Percentiles rank a stretch among this genome's conserved stretches.
phyloP scores from a whole-genome alignment of 2,329 filamentous ascomycete species.

The Tympanopsis confertula region DNA sequence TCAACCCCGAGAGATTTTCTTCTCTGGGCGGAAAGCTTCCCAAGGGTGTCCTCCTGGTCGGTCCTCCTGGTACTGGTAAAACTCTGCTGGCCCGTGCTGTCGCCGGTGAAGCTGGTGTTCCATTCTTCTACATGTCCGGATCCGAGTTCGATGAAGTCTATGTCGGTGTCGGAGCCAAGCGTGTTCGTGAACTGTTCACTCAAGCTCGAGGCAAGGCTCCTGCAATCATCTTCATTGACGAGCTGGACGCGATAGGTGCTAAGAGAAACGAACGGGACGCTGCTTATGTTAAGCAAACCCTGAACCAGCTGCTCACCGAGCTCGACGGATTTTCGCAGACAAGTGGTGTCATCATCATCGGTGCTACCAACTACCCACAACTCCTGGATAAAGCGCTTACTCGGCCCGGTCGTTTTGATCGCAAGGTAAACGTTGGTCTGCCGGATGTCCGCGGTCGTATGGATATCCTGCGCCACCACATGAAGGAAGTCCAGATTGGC shows the following conservation, averaged over 20 bases:
- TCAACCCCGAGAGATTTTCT: conserved; percentile 85
- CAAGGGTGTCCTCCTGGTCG: conserved; percentile 89
- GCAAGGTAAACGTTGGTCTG: conserved; percentile 76
- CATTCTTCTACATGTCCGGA: conserved; percentile 99
- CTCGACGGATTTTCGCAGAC: conserved; percentile 94
- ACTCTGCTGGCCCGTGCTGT: conserved; percentile 90
- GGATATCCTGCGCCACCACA: conserved; percentile 85
- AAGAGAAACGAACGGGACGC: conserved; percentile 88
- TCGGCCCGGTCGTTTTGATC: conserved; percentile 88
- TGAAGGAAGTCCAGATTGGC: conserved; percentile 75
- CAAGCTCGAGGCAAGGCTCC: conserved; percentile 77
- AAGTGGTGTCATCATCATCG: conserved; percentile 88
- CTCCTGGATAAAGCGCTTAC: conserved; percentile 89
- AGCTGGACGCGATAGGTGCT: conserved; percentile 85
- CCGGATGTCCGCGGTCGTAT: conserved; percentile 89
- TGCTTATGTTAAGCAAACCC: conserved; percentile 89
- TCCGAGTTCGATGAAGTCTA: conserved; percentile 98
- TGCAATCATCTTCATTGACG: conserved; percentile 90
- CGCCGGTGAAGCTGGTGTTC: conserved; percentile 90
- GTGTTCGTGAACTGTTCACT: conserved; percentile 83
- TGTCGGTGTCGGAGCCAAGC: conserved; percentile 91
- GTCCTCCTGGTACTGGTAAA: conserved; percentile 94
- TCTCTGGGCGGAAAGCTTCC: conserved; percentile 91
- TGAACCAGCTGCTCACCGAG: conserved; percentile 94
- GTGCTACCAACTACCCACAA: conserved; percentile 91